Percentiles rank a stretch among this genome's conserved stretches.
Evolutionary conservation across 192 early-diverging fungal species (phyloP).

Genomic region (Coemansia sp.): DNA sequence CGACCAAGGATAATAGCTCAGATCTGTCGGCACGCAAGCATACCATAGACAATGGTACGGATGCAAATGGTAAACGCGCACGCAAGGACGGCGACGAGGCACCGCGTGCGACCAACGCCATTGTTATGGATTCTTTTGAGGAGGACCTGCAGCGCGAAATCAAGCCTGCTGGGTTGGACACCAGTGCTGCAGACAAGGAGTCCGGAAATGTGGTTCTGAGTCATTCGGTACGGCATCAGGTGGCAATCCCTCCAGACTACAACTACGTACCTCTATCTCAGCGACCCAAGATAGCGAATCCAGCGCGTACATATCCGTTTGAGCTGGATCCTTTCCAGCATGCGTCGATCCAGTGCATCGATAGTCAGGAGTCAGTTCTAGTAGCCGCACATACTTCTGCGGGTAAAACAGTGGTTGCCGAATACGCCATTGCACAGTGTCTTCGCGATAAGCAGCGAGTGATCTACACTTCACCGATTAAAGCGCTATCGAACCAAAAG

Average conservation of each 20-base stretch:
- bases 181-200: slow-evolving; percentile 52
- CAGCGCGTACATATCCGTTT: slow-evolving; percentile 87
- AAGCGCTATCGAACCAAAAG: slow-evolving; percentile 98
- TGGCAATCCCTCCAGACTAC: slow-evolving; percentile 85
- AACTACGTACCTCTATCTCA: slow-evolving; percentile 83
- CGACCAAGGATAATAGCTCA: slow-evolving; percentile 4
- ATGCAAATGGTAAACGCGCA: slow-evolving; percentile 21
- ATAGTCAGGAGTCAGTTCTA: slow-evolving; percentile 90
- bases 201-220: slow-evolving; percentile 51
- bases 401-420: slow-evolving; percentile 98
- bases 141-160: slow-evolving; percentile 69
- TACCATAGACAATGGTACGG: neutral
- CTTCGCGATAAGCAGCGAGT: slow-evolving; percentile 88
- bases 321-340: slow-evolving; percentile 95
- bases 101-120: slow-evolving; percentile 41
- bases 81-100: slow-evolving; percentile 6
- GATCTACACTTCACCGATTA: slow-evolving; percentile 97
- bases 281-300: slow-evolving; percentile 74
- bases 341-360: slow-evolving; percentile 83
- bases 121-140: slow-evolving; percentile 66
- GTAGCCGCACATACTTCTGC: slow-evolving; percentile 96
- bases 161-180: slow-evolving; percentile 56
- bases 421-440: slow-evolving; percentile 94
- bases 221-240: slow-evolving; percentile 87
- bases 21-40: neutral